Evolutionary conservation across 257 asterid species (phyloP), one percentile per base, ranked within the genome.

Genomic region (Avicennia marina): DNA sequence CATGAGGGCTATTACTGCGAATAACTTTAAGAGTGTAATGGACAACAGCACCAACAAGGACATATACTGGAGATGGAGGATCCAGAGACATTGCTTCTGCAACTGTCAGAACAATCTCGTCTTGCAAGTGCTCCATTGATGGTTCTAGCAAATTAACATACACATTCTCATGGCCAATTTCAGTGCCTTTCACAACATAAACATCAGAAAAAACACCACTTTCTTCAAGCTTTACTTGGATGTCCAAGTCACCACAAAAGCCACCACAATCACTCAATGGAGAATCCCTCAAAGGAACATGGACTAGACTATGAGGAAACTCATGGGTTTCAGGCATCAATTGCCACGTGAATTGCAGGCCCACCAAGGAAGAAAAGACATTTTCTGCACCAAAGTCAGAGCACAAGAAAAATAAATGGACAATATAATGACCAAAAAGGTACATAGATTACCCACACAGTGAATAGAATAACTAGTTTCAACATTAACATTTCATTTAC

Each of bases 71-170:
- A 4, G 98, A 90, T 3, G 94, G 84, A 67, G 98, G 98, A 58
- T 87, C 80, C 8, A 90, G 81, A 70, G 94, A 81, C 90, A 90
- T 90, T 32, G 96, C 98, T 85, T 90, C 98, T 39, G 98, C 96
- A 33, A 87, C 95, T 20, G 96, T 90, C 71, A 90, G 72, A 42
- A 66, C 76, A 77, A 90, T 79, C 59, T 82, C 75, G 75, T 90
- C 98, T 16, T 48, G 78, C 81, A 82, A 61, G 56, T 75, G 67
- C 65, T 72, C 74, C 39, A 72, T 60, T 31, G 84, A 78, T 10
- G 89, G 90, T 67, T 87, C 98, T 56, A 74, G 68, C 78, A 90
- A 66, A 72, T 64, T 85, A 56, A 85, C 96, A 48, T 89, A 77
- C 60, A 90, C 98, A 69, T 72, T 70, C 75, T 90, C 95, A 48